A percentile compares a stretch with the other conserved stretches of the same genome.
phyloP scores from a whole-genome alignment of 441 rosid species.

The Kokia cookei region DNA sequence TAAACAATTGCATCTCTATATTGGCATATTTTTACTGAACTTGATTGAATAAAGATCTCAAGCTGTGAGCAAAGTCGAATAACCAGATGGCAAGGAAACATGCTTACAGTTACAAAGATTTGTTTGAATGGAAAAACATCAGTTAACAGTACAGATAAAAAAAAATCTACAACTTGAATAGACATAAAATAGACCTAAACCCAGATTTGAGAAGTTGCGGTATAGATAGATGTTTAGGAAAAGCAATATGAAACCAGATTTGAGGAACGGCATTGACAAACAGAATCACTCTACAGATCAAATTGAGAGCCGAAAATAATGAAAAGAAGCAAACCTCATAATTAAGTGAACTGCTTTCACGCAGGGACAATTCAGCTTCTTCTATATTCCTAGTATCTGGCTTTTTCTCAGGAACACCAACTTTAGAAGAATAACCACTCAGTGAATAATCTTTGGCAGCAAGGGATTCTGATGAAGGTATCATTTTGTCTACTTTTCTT shows the following conservation, averaged over 20 bases:
- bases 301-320: not conserved
- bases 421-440: constrained; percentile 40
- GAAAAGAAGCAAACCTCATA: constrained; percentile 50
- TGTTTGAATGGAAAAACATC: not conserved
- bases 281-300: not conserved
- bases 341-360: constrained; percentile 72
- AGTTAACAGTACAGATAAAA: not conserved
- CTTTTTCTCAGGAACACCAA: constrained; percentile 41
- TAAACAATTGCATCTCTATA: not conserved
- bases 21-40: not conserved
- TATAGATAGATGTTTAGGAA: not conserved
- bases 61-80: not conserved
- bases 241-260: not conserved
- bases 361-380: constrained; percentile 85
- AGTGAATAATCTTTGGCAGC: constrained; percentile 37
- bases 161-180: not conserved
- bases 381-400: constrained; percentile 59
- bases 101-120: not conserved
- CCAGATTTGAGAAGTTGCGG: not conserved
- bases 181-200: not conserved
- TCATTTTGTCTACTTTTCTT: constrained; percentile 31
- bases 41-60: not conserved
- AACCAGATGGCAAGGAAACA: not conserved
- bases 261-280: not conserved
- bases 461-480: constrained; percentile 45